phyloP scores from a whole-genome alignment of 352 stramenopile species.

The Phytophthora brassicae region DNA sequence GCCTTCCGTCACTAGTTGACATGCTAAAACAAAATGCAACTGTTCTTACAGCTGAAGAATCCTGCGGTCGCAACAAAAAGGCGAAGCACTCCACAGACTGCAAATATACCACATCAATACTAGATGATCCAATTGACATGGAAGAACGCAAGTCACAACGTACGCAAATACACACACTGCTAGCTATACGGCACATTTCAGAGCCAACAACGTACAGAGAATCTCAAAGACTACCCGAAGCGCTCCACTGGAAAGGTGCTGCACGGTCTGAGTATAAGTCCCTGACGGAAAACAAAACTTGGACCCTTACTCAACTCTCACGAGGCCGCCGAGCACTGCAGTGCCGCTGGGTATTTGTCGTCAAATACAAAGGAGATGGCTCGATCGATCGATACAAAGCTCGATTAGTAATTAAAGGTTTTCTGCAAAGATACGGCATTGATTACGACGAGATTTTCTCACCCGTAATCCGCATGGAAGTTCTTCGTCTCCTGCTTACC shows the following conservation, averaged over 20 bases:
- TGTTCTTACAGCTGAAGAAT: not conserved
- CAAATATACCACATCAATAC: not conserved
- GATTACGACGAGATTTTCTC: conserved; percentile 5
- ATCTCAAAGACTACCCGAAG: not conserved
- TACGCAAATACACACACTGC: not conserved
- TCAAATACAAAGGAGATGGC: conserved; percentile 3
- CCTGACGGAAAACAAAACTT: not conserved
- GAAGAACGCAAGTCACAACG: not conserved
- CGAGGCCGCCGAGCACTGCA: not conserved
- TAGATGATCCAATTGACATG: not conserved
- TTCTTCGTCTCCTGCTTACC: conserved; percentile 3
- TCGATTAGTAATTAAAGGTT: conserved; percentile 3
- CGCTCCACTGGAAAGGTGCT: not conserved
- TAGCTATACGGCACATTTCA: conserved; percentile 1
- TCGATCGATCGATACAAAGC: conserved; percentile 1
- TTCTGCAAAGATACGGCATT: conserved; percentile 3
- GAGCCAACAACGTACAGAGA: conserved; percentile 13
- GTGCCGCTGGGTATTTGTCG: conserved; percentile 9
- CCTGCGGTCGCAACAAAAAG: not conserved
- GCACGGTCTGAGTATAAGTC: not conserved
- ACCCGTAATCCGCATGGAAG: not conserved
- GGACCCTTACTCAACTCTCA: not conserved
- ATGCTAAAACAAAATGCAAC: conserved; percentile 5
- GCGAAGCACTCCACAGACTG: not conserved
- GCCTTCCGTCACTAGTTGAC: not conserved